Base-by-base conservation (phyloP, 2,329 filamentous ascomycete species). In the Fusarium siculi region DNA sequence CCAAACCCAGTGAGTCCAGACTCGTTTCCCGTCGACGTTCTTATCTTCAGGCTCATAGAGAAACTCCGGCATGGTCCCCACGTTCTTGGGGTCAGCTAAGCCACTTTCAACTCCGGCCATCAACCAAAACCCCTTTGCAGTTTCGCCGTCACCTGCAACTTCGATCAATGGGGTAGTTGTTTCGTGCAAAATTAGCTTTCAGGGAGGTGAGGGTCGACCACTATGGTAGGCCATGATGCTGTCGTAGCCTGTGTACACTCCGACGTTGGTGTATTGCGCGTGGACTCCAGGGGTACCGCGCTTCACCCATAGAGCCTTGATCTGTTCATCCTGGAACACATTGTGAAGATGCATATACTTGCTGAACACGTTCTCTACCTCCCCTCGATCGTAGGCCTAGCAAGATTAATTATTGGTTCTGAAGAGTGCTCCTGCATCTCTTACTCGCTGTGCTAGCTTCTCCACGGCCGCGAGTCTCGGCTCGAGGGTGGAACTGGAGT, bases 361-460 rank as follows among this genome's bases (percentile, higher is more conserved):
- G 40, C 54, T 57, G 12, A 57, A 57, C 3, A 49, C n/a, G 2
- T 57, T 49, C n/a, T 57, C 54, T 1, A 36, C 54, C 5, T 44
- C 40, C 1, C 54, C 54, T 28, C 39, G 30, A 19, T n/a, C 39
- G 9, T 47, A 49, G 3, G 40, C n/a, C 54, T 25, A 25, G 23
- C 23, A 25, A 25, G 23, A 25, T 25, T 25, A 25, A 25, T 25
- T 25, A 25, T 25, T 25, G 25, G 0, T 3, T 18, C 18, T 2
- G 10, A 8, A 18, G 7, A 14, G 2, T 0, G 2, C 9, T 9
- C 2, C 2, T 0, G 7, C 1, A 0, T 18, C 3, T 2, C 39
- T 34, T 34, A 46, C 54, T 7, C 54, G 39, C 4, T 56, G 39
- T 25, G 54, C 54, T 5, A 56, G 14, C 39, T n/a, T 56, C n/a